phyloP scores from a whole-genome alignment of 371 early-diverging fungal species.

The Apophysomyces elegans region DNA sequence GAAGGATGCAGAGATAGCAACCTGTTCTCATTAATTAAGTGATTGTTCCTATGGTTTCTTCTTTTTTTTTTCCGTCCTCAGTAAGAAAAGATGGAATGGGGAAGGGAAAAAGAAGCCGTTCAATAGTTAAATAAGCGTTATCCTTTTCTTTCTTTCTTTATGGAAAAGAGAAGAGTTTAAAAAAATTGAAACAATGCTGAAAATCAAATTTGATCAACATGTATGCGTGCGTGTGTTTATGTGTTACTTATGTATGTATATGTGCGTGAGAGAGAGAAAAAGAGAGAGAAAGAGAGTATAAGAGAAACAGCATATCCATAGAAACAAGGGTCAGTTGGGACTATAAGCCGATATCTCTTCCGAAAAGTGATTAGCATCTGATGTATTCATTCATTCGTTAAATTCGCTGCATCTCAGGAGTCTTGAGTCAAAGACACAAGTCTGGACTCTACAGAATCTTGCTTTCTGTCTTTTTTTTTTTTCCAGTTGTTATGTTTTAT shows the following conservation, averaged over 20 bases:
- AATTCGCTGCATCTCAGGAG: no score
- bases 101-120: neutral
- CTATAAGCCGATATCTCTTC: constrained; percentile 1
- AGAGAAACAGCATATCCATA: neutral
- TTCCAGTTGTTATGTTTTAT: neutral
- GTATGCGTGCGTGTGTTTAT: no score
- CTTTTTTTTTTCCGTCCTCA: neutral
- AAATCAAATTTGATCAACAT: no score
- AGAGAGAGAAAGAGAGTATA: neutral
- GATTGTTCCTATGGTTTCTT: neutral
- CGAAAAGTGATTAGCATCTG: neutral
- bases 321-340: constrained; percentile 5
- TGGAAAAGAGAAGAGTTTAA: no score
- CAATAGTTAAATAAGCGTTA: neutral
- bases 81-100: neutral
- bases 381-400: neutral
- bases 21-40: neutral
- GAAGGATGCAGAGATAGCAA: constrained; percentile 10
- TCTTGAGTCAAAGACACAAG: no score
- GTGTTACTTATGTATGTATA: no score
- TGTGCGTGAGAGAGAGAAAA: neutral
- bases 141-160: neutral
- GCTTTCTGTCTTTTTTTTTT: neutral
- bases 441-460: no score
- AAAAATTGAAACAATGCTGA: no score